Conservation (phyloP, 345 rosid genomes). For the Stellera chamaejasme region DNA sequence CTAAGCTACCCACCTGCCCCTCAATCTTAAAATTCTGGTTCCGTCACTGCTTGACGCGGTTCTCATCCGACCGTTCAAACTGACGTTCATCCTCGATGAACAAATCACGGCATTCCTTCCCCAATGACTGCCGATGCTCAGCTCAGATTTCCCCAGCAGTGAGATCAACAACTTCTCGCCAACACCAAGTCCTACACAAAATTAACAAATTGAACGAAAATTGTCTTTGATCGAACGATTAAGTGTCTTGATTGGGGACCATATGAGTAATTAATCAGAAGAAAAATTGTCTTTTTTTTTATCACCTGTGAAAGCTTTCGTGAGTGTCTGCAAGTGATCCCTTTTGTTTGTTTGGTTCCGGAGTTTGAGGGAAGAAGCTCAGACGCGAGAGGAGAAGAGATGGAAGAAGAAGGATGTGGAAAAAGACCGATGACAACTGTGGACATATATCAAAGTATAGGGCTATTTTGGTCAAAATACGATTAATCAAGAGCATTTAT, state of each 20-base stretch:
- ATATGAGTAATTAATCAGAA: no score
- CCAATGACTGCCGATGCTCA: constrained; percentile 40
- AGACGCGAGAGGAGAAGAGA: background rate
- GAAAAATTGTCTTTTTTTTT: no score
- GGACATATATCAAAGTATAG: constrained; percentile 19
- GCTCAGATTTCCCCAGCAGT: constrained; percentile 44
- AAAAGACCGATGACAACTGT: background rate
- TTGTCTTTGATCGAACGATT: background rate
- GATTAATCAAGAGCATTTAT: background rate
- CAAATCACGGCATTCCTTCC: constrained; percentile 44
- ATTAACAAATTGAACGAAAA: background rate
- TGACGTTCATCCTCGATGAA: constrained; percentile 66
- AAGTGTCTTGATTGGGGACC: background rate
- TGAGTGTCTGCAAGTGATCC: constrained; percentile 36
- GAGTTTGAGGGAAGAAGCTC: constrained; percentile 11
- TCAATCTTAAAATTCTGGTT: no score
- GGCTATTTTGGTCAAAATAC: constrained; percentile 33
- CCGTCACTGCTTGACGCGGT: constrained; percentile 30
- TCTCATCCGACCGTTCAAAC: constrained; percentile 68
- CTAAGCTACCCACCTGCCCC: no score
- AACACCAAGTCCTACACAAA: constrained; percentile 56
- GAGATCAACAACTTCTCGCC: constrained; percentile 63
- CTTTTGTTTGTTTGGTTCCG: constrained; percentile 21
- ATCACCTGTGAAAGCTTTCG: constrained; percentile 67
- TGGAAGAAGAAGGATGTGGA: background rate